phyloP scores from a whole-genome alignment of 495 filamentous ascomycete species.

The Penicillium goetzii region DNA sequence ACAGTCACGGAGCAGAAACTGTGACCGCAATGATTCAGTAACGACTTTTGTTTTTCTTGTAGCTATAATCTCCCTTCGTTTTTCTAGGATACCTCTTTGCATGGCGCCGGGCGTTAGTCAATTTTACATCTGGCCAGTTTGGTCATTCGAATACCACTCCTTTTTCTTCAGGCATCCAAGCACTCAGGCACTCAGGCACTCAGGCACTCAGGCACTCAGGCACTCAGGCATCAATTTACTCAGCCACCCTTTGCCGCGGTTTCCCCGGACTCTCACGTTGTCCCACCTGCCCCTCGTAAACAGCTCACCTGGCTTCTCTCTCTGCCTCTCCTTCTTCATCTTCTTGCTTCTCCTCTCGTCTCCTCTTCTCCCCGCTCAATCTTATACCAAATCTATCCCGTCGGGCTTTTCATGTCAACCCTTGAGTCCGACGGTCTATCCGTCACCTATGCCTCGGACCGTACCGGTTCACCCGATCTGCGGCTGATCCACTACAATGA shows the following conservation, averaged over 20 bases:
- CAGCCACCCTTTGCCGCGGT: conserved; percentile 4
- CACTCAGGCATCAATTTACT: conserved; percentile 22
- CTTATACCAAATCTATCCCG: neutral
- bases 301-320: conserved; percentile 10
- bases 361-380: neutral
- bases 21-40: conserved; percentile 20
- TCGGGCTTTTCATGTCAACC: conserved; percentile 32
- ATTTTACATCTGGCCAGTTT: neutral
- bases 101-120: conserved; percentile 25
- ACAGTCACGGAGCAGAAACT: conserved; percentile 48
- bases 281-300: conserved; percentile 16
- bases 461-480: conserved; percentile 64
- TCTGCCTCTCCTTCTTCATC: conserved; percentile 1
- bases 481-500: conserved; percentile 90
- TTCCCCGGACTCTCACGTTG: conserved; percentile 24
- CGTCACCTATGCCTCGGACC: conserved; percentile 58
- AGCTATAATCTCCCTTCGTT: conserved; percentile 5
- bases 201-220: conserved; percentile 20
- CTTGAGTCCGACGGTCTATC: conserved; percentile 43
- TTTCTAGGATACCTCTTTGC: conserved; percentile 34
- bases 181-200: conserved; percentile 26
- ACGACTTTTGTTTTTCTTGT: conserved; percentile 11
- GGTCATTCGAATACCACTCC: neutral
- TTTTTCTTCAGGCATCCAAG: conserved; percentile 2
- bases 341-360: neutral